Evolutionary conservation across 495 filamentous ascomycete species (phyloP), one percentile per base, ranked within the genome.

Genomic region (Trichoderma orchidacearum): DNA sequence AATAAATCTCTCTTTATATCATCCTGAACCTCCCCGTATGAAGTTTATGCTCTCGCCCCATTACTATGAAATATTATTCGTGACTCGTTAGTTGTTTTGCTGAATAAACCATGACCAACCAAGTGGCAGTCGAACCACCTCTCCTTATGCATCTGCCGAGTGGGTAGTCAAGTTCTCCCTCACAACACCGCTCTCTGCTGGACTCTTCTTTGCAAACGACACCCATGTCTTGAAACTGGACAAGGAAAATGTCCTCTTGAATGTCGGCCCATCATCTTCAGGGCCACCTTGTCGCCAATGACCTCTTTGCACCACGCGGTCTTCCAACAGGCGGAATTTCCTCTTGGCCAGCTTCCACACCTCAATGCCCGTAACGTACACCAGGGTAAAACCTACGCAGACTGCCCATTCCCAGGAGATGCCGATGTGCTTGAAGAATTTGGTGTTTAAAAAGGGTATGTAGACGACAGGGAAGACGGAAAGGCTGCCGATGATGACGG

Each of bases 351-450:
- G 76, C 68, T 88, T 87, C 83, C 85, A 88, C 41, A 72, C 69
- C 70, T 89, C 85, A 31, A 86, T 72, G 38, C 82, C 79, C 0
- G 69, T 53, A 12, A 89, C 70, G 55, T 81, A 88, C 6, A 85
- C 60, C 48, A 84, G 62, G 9, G 77, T 79, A 55, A 82, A 81
- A 17, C 74, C 83, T 53, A 83, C 61, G 0, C 79, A 80, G 3
- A 84, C 56, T 18, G 72, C 80, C 86, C 86, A 89, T 64, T 89
- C 85, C 86, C 85, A 89, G 55, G 63, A 76, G 51, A 90, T 88
- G 21, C 73, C 70, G n/a, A 70, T 75, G 64, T 90, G 86, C 67
- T 87, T 88, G 76, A 90, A 90, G 3, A 90, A 85, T 8, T 73
- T 64, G 1, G 64, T 72, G 66, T 89, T 89, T 27, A 90, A 67